These are phyloP conservation scores for Immersiporthe knoxdaviesiana DNA, from an alignment of 2,329 filamentous ascomycete species.

Conservation along the genomic window DNA sequence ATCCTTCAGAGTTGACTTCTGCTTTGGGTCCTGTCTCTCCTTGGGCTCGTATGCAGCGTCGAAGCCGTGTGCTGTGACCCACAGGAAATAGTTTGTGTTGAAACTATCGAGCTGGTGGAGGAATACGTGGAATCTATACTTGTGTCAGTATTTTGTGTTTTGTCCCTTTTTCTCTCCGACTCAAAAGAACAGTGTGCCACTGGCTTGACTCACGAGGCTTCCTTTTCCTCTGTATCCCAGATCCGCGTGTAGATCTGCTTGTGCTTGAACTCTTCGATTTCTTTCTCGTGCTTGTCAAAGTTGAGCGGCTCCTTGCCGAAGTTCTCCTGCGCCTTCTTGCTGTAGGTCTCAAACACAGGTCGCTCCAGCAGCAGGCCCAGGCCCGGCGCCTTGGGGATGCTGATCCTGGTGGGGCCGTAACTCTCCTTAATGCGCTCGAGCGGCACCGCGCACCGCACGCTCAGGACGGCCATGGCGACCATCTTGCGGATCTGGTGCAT, in stretches of 20 bases:
- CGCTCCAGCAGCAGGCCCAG: constrained; percentile 86
- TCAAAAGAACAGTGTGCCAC: neutral
- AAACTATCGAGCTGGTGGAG: constrained; percentile 81
- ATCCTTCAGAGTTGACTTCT: constrained; percentile 37
- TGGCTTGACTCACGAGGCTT: constrained; percentile 71
- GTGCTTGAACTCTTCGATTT: constrained; percentile 89
- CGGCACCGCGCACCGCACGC: constrained; percentile 82
- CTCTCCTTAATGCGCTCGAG: constrained; percentile 72
- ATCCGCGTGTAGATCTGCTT: constrained; percentile 90
- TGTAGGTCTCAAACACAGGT: constrained; percentile 90
- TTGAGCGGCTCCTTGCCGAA: constrained; percentile 71
- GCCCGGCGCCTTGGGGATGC: constrained; percentile 92
- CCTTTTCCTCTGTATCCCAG: constrained; percentile 85
- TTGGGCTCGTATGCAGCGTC: constrained; percentile 57
- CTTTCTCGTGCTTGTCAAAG: constrained; percentile 75
- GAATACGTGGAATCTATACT: constrained; percentile 70
- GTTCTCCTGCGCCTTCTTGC: constrained; percentile 67
- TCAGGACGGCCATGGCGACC: constrained; percentile 87
- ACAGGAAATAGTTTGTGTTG: constrained; percentile 72
- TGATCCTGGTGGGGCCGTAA: constrained; percentile 73
- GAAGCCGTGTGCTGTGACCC: constrained; percentile 71
- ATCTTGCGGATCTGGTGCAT: constrained; percentile 99
- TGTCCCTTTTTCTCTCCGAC: no score
- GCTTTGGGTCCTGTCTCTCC: constrained; percentile 42
- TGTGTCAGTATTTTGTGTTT: constrained; percentile 6